phyloP scores from a whole-genome alignment of 1,284 basidiomycete species.

The Lentinus polychrous region DNA sequence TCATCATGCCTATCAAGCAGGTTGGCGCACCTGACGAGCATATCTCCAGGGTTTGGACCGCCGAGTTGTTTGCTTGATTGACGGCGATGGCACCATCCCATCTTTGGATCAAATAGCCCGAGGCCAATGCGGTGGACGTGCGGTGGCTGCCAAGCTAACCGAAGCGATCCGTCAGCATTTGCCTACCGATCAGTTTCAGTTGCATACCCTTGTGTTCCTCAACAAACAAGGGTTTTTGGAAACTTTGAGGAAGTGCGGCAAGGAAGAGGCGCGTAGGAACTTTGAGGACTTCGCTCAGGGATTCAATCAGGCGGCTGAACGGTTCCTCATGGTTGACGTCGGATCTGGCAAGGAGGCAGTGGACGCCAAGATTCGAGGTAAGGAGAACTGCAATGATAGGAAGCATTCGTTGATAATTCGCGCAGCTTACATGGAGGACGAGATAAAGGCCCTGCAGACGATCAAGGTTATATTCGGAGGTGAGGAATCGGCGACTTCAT shows the following conservation, averaged over 20 bases:
- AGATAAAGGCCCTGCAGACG: slow-evolving; percentile 53
- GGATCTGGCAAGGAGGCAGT: slow-evolving; percentile 67
- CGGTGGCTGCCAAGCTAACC: slow-evolving; percentile 45
- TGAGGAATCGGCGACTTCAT: slow-evolving; percentile 14
- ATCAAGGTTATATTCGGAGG: slow-evolving; percentile 59
- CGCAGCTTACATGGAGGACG: slow-evolving; percentile 51
- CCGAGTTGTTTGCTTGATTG: slow-evolving; percentile 51
- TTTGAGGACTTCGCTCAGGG: slow-evolving; percentile 61
- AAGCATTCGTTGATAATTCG: neutral
- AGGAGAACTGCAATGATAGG: slow-evolving; percentile 3
- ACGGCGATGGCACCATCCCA: slow-evolving; percentile 66
- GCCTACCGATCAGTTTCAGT: slow-evolving; percentile 37
- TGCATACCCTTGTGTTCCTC: slow-evolving; percentile 60
- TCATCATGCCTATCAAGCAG: neutral
- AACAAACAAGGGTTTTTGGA: slow-evolving; percentile 55
- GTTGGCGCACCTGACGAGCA: neutral
- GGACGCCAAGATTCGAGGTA: slow-evolving; percentile 70
- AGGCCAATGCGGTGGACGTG: slow-evolving; percentile 51
- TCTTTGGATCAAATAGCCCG: slow-evolving; percentile 40
- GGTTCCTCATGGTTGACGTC: slow-evolving; percentile 66
- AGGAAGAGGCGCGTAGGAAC: slow-evolving; percentile 31
- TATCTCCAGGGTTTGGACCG: slow-evolving; percentile 30
- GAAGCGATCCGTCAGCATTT: slow-evolving; percentile 43
- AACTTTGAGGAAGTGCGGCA: slow-evolving; percentile 37
- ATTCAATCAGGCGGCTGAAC: slow-evolving; percentile 57